Conservation (phyloP, 2,329 filamentous ascomycete species). For the Curvularia verruculosa region DNA sequence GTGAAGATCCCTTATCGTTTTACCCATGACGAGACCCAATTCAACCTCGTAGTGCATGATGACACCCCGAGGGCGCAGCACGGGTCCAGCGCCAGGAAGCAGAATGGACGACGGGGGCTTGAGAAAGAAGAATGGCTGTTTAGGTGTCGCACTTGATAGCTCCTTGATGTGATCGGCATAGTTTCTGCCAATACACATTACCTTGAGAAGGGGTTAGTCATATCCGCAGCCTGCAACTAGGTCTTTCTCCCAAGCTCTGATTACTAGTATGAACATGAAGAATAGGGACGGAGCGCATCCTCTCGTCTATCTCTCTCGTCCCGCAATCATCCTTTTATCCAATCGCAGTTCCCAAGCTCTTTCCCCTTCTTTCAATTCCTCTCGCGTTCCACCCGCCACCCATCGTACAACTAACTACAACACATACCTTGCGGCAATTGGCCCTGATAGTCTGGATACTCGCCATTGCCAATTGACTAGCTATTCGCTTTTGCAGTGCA, state of each 20-base stretch:
- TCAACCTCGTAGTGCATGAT: constrained; percentile 95
- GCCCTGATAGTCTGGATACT: constrained; percentile 47
- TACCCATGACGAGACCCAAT: constrained; percentile 86
- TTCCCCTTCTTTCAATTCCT: not conserved
- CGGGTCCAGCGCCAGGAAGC: constrained; percentile 75
- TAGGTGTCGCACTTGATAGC: constrained; percentile 83
- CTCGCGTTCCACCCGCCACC: not conserved
- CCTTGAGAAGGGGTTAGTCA: constrained; percentile 53
- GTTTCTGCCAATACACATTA: constrained; percentile 94
- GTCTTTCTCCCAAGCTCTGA: not conserved
- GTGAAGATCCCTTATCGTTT: constrained; percentile 75
- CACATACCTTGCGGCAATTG: constrained; percentile 56
- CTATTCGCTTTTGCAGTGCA: not conserved
- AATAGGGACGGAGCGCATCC: not conserved
- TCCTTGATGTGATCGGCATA: constrained; percentile 97
- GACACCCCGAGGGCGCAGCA: constrained; percentile 81
- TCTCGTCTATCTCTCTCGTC: not conserved
- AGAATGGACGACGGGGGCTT: constrained; percentile 91
- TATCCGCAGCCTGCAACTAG: not conserved
- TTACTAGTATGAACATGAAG: not conserved
- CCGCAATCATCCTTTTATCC: not conserved
- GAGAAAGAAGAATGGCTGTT: constrained; percentile 98
- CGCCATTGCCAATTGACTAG: constrained; percentile 35
- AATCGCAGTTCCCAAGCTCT: not conserved
- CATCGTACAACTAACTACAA: not conserved